Conservation (phyloP, 768 basidiomycete genomes). For the Collybia nuda region DNA sequence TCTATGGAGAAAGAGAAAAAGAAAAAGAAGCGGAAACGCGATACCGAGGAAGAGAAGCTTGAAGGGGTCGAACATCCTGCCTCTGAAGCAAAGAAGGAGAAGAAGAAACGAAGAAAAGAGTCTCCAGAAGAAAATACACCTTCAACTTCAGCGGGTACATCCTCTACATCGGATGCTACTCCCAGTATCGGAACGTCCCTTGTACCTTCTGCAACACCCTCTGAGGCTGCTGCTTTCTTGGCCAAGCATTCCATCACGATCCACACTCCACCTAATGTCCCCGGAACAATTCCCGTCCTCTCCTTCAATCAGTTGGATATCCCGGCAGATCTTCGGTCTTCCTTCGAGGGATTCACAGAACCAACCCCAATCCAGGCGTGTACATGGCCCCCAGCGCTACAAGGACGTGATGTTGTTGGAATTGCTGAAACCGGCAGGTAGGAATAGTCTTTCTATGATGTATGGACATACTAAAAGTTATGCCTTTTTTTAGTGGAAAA, state of each 20-base stretch:
- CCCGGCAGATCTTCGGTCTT: constrained; percentile 56
- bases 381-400: constrained; percentile 87
- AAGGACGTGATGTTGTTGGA: constrained; percentile 86
- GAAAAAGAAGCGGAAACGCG: constrained; percentile 42
- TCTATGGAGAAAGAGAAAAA: constrained; percentile 28
- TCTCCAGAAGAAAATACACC: constrained; percentile 18
- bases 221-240: constrained; percentile 65
- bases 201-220: constrained; percentile 19
- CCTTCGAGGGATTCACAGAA: constrained; percentile 72
- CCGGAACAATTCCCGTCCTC: constrained; percentile 61
- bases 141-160: constrained; percentile 13
- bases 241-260: constrained; percentile 74
- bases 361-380: constrained; percentile 97
- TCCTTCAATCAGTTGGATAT: constrained; percentile 74
- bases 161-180: constrained; percentile 11
- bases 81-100: constrained; percentile 39
- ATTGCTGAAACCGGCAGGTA: constrained; percentile 95
- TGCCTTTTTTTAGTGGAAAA: constrained; percentile 69
- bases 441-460: constrained; percentile 8
- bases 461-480: not conserved
- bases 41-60: constrained; percentile 12
- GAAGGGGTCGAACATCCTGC: not conserved
- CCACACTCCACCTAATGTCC: constrained; percentile 45
- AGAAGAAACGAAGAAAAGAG: constrained; percentile 40
- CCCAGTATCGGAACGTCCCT: constrained; percentile 11